Base-by-base conservation (phyloP, 495 filamentous ascomycete genomes). In the Cryomyces minteri region DNA sequence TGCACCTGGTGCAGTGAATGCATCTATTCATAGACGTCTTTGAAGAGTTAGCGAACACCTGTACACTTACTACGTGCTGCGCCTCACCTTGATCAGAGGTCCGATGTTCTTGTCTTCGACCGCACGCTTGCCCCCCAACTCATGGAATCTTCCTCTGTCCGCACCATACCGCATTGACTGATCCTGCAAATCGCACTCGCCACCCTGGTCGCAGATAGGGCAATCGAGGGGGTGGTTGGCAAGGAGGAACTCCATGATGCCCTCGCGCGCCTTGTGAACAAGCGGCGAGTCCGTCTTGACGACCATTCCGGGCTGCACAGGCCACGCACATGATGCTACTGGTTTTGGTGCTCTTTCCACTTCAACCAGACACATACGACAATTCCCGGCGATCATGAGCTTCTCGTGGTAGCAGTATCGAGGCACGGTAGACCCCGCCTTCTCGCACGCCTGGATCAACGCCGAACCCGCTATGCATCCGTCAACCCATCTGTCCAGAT, bases 331-430 rank as follows among this genome's bases (percentile, higher is more conserved):
- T 51, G 90, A 96, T 55, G 90, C 90, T 40, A 95, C 88, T 41
- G 90, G 90, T 65, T 98, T 98, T 30, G 92, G 90, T 43, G 82
- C 76, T 55, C 81, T 73, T 68, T 94, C 92, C 51, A 98, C 90
- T 71, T 98, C 90, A 52, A 98, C 90, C 55, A 98, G 66, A 66
- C 90, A 98, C 90, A 96, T 98, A 67, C 90, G 88, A 62, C 90
- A 98, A 65, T 98, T 98, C 61, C 90, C 90, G 52, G 90, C 90
- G 67, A 98, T 92, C 82, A 92, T 83, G 46, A 98, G 73, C 67
- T 98, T 98, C 80, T 94, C 90, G 74, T 98, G 90, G 64, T 98
- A 98, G 67, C 90, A 98, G 67, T 96, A 98, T 82, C 88, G 86
- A 49, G 87, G 87, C 54, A 94, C 74, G n/a, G 79, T 84, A 44